Percentiles rank a stretch among this genome's conserved stretches.
Evolutionary conservation across 768 basidiomycete genomes (phyloP).

Genomic region (Phanerochaete carnosa): DNA sequence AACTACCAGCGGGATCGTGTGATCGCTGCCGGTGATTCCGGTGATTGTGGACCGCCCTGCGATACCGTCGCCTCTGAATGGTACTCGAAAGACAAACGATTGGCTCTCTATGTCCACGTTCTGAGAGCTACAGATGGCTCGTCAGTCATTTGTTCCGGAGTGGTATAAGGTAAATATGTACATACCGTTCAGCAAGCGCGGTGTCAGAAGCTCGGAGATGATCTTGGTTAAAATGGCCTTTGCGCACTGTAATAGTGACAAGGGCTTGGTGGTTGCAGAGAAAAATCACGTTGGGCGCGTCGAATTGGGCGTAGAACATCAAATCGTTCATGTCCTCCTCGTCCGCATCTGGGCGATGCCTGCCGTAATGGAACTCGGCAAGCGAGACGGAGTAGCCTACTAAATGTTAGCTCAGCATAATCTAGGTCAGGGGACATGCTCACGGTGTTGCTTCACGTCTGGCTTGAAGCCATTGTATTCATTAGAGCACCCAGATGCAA

Average conservation of each 20-base stretch:
- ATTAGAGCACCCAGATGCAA: conserved; percentile 10
- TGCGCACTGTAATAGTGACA: conserved; percentile 17
- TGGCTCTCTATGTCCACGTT: neutral
- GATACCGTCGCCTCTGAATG: conserved; percentile 12
- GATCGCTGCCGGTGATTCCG: conserved; percentile 3
- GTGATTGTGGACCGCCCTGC: conserved; percentile 8
- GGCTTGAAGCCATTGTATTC: conserved; percentile 9
- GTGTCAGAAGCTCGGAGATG: neutral
- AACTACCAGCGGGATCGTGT: conserved; percentile 14
- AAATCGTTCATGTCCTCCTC: conserved; percentile 3
- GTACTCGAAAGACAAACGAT: conserved; percentile 16
- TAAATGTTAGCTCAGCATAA: neutral
- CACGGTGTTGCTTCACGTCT: conserved; percentile 11
- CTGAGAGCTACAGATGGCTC: neutral
- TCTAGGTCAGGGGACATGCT: neutral
- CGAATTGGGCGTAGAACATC: conserved; percentile 18
- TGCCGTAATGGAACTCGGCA: conserved; percentile 14
- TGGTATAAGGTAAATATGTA: neutral
- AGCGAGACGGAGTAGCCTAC: conserved; percentile 14
- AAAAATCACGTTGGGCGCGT: conserved; percentile 21
- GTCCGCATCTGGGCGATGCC: conserved; percentile 2
- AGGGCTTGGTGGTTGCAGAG: conserved; percentile 29
- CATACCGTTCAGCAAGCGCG: conserved; percentile 1
- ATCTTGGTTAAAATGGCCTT: conserved; percentile 22
- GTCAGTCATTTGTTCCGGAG: neutral